A percentile compares a stretch with the other conserved stretches of the same genome.
phyloP scores from a whole-genome alignment of 2,329 filamentous ascomycete genomes.

The Cryphonectria parasitica region DNA sequence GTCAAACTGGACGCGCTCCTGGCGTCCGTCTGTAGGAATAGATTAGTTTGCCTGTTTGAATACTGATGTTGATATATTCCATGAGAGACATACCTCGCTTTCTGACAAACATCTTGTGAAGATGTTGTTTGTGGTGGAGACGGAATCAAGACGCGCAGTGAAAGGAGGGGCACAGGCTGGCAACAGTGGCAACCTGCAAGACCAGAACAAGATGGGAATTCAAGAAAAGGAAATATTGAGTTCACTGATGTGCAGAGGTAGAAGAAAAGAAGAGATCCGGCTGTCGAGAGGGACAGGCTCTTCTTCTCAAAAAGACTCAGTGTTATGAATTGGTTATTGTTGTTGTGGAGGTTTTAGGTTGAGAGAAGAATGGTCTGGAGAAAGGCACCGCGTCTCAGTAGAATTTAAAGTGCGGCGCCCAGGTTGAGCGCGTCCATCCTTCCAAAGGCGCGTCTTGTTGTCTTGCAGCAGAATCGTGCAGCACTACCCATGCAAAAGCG shows the following conservation, averaged over 20 bases:
- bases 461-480: slow-evolving; percentile 20
- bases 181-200: slow-evolving; percentile 19
- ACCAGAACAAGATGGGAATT: not conserved
- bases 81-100: slow-evolving; percentile 60
- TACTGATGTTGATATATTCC: not conserved
- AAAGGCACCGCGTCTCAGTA: slow-evolving; percentile 18
- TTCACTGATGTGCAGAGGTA: slow-evolving; percentile 1
- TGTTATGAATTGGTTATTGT: not conserved
- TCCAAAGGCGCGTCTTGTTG: slow-evolving; percentile 25
- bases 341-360: slow-evolving; percentile 12
- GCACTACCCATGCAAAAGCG: slow-evolving; percentile 23
- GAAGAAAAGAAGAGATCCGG: not conserved
- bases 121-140: slow-evolving; percentile 26
- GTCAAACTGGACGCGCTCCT: slow-evolving; percentile 99
- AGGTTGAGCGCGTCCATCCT: slow-evolving; percentile 22
- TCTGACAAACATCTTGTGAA: slow-evolving; percentile 61
- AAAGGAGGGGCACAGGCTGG: slow-evolving; percentile 20
- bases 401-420: slow-evolving; percentile 29
- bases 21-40: slow-evolving; percentile 79
- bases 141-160: not conserved
- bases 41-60: slow-evolving; percentile 10
- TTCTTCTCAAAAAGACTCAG: slow-evolving; percentile 1
- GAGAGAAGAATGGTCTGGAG: not conserved
- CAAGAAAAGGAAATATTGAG: not conserved
- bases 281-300: slow-evolving; percentile 8